phyloP scores from a whole-genome alignment of 768 basidiomycete genomes.

The Ramaria rubella region DNA sequence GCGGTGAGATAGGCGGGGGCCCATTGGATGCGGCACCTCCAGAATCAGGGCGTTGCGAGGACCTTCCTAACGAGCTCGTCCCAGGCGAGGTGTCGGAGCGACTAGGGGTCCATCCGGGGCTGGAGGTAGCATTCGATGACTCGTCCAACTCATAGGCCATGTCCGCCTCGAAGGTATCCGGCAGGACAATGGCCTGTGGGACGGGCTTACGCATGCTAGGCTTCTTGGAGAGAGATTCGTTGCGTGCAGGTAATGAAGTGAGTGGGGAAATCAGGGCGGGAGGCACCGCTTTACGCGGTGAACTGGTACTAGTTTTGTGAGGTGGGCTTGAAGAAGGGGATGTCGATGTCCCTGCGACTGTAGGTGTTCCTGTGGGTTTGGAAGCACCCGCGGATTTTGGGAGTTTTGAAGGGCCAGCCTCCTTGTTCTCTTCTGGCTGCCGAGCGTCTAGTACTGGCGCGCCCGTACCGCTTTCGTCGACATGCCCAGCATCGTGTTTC shows the following conservation, averaged over 20 bases:
- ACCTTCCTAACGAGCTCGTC: background rate
- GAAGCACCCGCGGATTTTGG: background rate
- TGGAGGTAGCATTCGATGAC: background rate
- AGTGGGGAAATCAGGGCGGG: background rate
- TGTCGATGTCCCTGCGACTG: background rate
- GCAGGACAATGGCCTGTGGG: slow-evolving; percentile 6
- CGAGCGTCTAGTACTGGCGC: background rate
- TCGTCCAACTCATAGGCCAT: background rate
- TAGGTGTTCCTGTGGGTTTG: background rate
- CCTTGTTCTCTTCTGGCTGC: background rate
- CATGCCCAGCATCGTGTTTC: background rate
- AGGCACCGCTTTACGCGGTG: no score
- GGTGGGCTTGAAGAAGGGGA: no score
- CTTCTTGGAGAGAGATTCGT: background rate
- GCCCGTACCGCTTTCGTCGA: background rate
- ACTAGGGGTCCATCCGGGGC: background rate
- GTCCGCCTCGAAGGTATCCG: slow-evolving; percentile 6
- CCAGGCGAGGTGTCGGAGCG: background rate
- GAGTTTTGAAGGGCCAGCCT: background rate
- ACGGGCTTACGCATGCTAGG: background rate
- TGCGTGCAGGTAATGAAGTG: background rate
- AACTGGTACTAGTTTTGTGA: no score
- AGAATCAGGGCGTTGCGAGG: slow-evolving; percentile 1
- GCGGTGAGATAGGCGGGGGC: background rate
- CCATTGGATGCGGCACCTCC: background rate